Base-by-base conservation (phyloP, 192 early-diverging fungal species). In the Thoreauomyces humboldtii region DNA sequence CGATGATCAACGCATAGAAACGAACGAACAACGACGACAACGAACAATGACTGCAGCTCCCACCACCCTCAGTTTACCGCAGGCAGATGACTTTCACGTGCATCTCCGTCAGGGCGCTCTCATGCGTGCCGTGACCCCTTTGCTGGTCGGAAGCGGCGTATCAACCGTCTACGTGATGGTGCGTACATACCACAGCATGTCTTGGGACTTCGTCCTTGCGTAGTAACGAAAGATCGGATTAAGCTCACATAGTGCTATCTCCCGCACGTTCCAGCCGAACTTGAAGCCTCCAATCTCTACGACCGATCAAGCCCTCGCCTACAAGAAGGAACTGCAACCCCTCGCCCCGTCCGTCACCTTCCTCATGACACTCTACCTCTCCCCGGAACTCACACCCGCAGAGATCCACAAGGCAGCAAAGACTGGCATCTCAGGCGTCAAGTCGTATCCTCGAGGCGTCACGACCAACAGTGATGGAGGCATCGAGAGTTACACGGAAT, bases 401-500 rank as follows among this genome's bases (percentile, higher is more conserved):
- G 96, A 97, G 71, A 90, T 97, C 54, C 65, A 73, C 50, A 89
- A 89, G 67, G 96, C 96, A 0, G 86, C 86, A 17, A 78, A 81
- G 50, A 86, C 89, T 11, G 95, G 95, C 21, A 85, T 99, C 53
- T 41, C 63, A 79, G 93, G 90, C 43, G 93, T 96, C 29, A 95
- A 94, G 72, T 90, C 91, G 32, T 96, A 95, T 71, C 92, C 94
- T 22, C 86, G 93, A 29, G 95, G 95, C 28, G 96, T 99, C 14
- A 99, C 96, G 0, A 99, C 96, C 38, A 97, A 99, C 86, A 91
- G 88, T 63, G 95, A 97, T 59, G 84, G 86, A 52, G 96, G 96
- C 41, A 95, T 99, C 54, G 93, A 95, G 70, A 83, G 77, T 68
- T 94, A 94, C 71, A 82, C 87, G 33, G 59, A 70, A 14, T 99